Evolutionary conservation across 2,329 filamentous ascomycete genomes (phyloP).

Genomic region (Paraconiothyrium brasiliense): DNA sequence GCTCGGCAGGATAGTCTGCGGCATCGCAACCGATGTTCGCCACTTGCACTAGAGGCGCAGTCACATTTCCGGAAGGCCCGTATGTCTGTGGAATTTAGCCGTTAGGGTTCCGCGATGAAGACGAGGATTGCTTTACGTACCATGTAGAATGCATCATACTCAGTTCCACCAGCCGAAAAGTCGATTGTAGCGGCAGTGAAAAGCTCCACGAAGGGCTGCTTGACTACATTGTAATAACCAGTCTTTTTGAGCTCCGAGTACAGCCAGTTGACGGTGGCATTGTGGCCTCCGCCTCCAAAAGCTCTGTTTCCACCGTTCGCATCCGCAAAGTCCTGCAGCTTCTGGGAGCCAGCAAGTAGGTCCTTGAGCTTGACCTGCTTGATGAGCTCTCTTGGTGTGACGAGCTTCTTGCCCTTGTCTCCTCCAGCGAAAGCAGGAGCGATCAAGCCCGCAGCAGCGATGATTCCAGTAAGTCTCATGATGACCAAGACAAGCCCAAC

Average conservation of each 20-base stretch:
- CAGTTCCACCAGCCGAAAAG: slow-evolving; percentile 22
- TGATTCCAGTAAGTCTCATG: slow-evolving; percentile 7
- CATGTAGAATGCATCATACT: slow-evolving; percentile 40
- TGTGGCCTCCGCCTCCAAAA: slow-evolving; percentile 50
- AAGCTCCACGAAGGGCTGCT: slow-evolving; percentile 35
- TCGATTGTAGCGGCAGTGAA: slow-evolving; percentile 8
- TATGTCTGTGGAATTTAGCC: slow-evolving; percentile 49
- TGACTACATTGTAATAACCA: slow-evolving; percentile 50
- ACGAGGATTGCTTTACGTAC: slow-evolving; percentile 8
- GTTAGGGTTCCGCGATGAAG: slow-evolving; percentile 6
- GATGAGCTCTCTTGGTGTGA: slow-evolving; percentile 14
- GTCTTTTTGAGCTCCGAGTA: slow-evolving; percentile 40
- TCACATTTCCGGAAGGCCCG: slow-evolving; percentile 71
- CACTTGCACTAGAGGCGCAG: slow-evolving; percentile 68
- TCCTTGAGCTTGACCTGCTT: slow-evolving; percentile 35
- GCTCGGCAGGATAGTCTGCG: slow-evolving; percentile 66
- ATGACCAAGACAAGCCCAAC: not conserved
- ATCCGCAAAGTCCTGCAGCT: slow-evolving; percentile 52
- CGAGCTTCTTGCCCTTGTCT: slow-evolving; percentile 13
- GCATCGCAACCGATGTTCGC: slow-evolving; percentile 70
- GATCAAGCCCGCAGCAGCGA: slow-evolving; percentile 14
- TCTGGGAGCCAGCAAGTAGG: slow-evolving; percentile 40
- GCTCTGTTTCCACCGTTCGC: slow-evolving; percentile 49
- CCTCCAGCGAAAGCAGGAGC: slow-evolving; percentile 8
- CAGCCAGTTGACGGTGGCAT: slow-evolving; percentile 52